These are phyloP conservation scores for Aciculoconidium aculeatum DNA, from an alignment of 805 yeast genomes.

Conservation along the genomic window DNA sequence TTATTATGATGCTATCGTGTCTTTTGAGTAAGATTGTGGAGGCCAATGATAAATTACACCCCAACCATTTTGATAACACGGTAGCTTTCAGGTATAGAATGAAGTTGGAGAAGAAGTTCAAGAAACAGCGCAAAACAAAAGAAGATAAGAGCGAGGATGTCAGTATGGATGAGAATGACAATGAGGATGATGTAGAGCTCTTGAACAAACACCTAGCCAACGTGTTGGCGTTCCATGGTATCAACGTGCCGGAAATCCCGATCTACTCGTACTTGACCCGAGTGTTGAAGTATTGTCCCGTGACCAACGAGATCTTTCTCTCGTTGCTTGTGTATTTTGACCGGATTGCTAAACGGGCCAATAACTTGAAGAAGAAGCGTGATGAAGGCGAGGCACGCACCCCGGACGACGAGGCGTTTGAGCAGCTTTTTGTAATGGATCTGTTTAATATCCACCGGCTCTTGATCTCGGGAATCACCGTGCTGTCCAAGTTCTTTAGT, in stretches of 20 bases:
- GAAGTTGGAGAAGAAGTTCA: constrained; percentile 28
- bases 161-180: constrained; percentile 15
- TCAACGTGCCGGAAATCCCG: constrained; percentile 93
- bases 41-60: constrained; percentile 80
- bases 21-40: constrained; percentile 81
- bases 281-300: constrained; percentile 94
- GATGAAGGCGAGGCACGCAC: constrained; percentile 6
- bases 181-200: constrained; percentile 34
- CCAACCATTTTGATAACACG: constrained; percentile 52
- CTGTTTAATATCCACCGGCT: constrained; percentile 91
- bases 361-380: constrained; percentile 35
- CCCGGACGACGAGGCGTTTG: constrained; percentile 15
- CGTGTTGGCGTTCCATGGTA: constrained; percentile 89
- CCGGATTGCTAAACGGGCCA: constrained; percentile 81
- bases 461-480: constrained; percentile 92
- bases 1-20: constrained; percentile 80
- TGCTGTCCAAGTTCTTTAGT: constrained; percentile 88
- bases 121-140: constrained; percentile 10
- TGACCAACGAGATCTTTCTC: constrained; percentile 93
- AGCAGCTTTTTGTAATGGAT: constrained; percentile 87
- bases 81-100: constrained; percentile 35
- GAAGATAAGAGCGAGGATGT: constrained; percentile 11
- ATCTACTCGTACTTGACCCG: constrained; percentile 85
- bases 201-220: constrained; percentile 53
- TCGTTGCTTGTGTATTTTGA: constrained; percentile 91